Conservation (phyloP, 345 rosid genomes). For the Diplotaxis tenuifolia region DNA sequence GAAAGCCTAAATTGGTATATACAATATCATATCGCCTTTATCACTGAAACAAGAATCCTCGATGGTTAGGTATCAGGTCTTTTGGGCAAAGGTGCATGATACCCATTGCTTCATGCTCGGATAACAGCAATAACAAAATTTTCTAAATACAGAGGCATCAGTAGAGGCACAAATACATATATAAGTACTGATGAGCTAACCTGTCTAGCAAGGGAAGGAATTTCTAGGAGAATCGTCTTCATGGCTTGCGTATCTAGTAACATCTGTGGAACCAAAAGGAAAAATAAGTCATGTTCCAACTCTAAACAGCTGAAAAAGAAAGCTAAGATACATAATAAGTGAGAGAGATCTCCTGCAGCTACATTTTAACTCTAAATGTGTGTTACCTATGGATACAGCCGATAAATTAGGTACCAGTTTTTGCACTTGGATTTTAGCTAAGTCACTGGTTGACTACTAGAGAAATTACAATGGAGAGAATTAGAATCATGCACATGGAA, state of each 20-base stretch:
- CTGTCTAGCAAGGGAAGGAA: slow-evolving; percentile 93
- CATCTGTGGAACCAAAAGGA: slow-evolving; percentile 61
- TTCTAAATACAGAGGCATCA: background rate
- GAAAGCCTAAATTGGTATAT: background rate
- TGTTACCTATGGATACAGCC: background rate
- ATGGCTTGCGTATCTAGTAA: slow-evolving; percentile 95
- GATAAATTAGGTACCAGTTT: background rate
- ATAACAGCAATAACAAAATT: background rate
- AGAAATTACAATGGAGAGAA: background rate
- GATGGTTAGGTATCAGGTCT: background rate
- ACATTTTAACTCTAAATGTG: background rate
- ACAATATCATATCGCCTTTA: background rate
- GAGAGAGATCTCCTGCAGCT: background rate
- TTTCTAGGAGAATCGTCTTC: slow-evolving; percentile 89
- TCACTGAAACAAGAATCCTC: slow-evolving; percentile 3
- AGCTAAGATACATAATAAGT: slow-evolving; percentile 9
- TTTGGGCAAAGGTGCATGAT: background rate
- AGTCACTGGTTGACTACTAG: slow-evolving; percentile 20
- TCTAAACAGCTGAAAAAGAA: slow-evolving; percentile 4
- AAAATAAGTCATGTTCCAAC: background rate
- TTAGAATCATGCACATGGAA: slow-evolving; percentile 14
- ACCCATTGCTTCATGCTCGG: background rate
- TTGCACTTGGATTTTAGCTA: background rate
- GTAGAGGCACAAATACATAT: background rate
- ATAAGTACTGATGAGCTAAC: slow-evolving; percentile 43